phyloP scores from a whole-genome alignment of 805 yeast species.

The Lipomyces yamadae region DNA sequence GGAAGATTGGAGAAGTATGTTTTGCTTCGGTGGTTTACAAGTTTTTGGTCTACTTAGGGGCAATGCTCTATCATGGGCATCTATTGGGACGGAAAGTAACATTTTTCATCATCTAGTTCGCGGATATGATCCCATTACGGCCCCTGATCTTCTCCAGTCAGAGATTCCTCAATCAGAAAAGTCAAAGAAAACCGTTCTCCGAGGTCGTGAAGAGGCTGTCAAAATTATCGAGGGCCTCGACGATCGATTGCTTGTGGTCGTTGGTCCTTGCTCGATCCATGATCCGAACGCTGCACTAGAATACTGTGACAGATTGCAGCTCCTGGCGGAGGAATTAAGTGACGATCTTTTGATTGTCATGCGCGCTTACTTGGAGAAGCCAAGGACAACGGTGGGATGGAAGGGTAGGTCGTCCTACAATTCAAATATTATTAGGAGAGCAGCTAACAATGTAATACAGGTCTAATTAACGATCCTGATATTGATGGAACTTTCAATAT shows the following conservation, averaged over 20 bases:
- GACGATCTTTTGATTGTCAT: constrained; percentile 83
- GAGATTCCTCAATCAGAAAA: constrained; percentile 72
- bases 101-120: constrained; percentile 47
- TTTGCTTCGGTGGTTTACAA: background rate
- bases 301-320: constrained; percentile 71
- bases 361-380: constrained; percentile 98
- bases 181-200: constrained; percentile 65
- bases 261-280: constrained; percentile 97
- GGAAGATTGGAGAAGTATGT: constrained; percentile 69
- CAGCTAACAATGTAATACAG: constrained; percentile 1
- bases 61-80: background rate
- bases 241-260: constrained; percentile 84
- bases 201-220: constrained; percentile 77
- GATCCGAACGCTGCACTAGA: constrained; percentile 92
- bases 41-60: background rate
- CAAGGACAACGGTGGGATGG: constrained; percentile 99
- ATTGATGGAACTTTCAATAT: constrained; percentile 90
- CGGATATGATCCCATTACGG: constrained; percentile 94
- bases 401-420: constrained; percentile 59
- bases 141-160: constrained; percentile 90
- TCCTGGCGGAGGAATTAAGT: constrained; percentile 63
- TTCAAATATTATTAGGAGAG: background rate
- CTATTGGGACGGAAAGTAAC: background rate
- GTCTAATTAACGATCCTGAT: constrained; percentile 92
- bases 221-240: constrained; percentile 78